Conservation (phyloP, 352 stramenopile species). For the Globisporangium mamillatum region DNA sequence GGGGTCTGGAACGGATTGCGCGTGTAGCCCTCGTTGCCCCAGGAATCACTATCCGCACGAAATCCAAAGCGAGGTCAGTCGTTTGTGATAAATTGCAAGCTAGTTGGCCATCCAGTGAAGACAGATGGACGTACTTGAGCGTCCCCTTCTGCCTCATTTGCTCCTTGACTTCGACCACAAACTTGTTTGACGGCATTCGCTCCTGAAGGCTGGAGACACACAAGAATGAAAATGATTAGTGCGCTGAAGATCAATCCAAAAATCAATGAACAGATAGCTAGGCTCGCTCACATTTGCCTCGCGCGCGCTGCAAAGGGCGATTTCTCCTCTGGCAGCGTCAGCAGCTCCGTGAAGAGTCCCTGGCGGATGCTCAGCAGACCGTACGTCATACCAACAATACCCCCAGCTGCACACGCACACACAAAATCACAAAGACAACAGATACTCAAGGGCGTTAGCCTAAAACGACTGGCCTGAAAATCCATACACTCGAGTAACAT, state of each 20-base stretch:
- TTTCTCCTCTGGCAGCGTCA: constrained; percentile 37
- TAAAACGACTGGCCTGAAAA: background rate
- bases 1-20: constrained; percentile 13
- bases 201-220: constrained; percentile 27
- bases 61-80: background rate
- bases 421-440: background rate
- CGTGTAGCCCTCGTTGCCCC: constrained; percentile 22
- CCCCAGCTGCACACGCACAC: constrained; percentile 20
- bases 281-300: constrained; percentile 22
- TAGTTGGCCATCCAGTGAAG: background rate
- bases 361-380: constrained; percentile 36
- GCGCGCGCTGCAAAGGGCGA: constrained; percentile 31
- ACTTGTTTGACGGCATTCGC: constrained; percentile 45
- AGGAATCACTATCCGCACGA: constrained; percentile 37
- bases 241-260: background rate
- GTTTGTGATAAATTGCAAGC: background rate
- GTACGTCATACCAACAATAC: constrained; percentile 29
- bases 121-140: constrained; percentile 34
- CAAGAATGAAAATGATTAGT: background rate
- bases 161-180: constrained; percentile 52
- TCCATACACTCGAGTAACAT: background rate
- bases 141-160: constrained; percentile 40
- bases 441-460: background rate
- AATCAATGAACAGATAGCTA: background rate
- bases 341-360: constrained; percentile 32